Evolutionary conservation across 495 filamentous ascomycete genomes (phyloP).

Genomic region (Acidomyces sp.): DNA sequence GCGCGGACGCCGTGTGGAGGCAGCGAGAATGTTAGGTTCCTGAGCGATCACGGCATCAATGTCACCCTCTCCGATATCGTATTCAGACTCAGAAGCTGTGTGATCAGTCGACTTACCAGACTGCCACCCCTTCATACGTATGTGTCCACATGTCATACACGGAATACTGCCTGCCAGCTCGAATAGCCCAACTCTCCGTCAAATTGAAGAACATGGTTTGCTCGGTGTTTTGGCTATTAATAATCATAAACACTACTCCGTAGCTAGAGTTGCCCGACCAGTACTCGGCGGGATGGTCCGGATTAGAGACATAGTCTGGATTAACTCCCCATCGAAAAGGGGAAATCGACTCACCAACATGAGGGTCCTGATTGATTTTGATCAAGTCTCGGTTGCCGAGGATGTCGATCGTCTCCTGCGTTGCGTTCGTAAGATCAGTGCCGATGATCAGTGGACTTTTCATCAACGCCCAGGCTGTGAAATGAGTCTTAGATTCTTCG

Average conservation of each 20-base stretch:
- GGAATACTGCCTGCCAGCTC: constrained; percentile 15
- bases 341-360: constrained; percentile 13
- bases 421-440: constrained; percentile 17
- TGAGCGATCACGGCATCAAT: no score
- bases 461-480: constrained; percentile 18
- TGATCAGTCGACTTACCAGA: constrained; percentile 2
- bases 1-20: constrained; percentile 19
- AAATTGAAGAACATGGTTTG: constrained; percentile 18
- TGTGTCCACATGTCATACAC: constrained; percentile 22
- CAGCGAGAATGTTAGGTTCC: constrained; percentile 15
- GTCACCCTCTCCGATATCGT: no score
- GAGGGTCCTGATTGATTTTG: constrained; percentile 22
- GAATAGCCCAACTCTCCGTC: constrained; percentile 20
- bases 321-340: constrained; percentile 18
- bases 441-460: constrained; percentile 21
- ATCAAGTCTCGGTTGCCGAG: constrained; percentile 19
- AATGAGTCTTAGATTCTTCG: constrained; percentile 17
- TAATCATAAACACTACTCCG: constrained; percentile 20
- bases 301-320: constrained; percentile 15
- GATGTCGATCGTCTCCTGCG: constrained; percentile 13
- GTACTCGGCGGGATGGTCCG: constrained; percentile 18
- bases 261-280: constrained; percentile 19
- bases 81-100: no score
- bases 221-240: constrained; percentile 13
- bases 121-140: constrained; percentile 7